A percentile compares a stretch with the other conserved stretches of the same genome.
Conservation (phyloP, 208 protist genomes). For the Trypanosoma rangeli region DNA sequence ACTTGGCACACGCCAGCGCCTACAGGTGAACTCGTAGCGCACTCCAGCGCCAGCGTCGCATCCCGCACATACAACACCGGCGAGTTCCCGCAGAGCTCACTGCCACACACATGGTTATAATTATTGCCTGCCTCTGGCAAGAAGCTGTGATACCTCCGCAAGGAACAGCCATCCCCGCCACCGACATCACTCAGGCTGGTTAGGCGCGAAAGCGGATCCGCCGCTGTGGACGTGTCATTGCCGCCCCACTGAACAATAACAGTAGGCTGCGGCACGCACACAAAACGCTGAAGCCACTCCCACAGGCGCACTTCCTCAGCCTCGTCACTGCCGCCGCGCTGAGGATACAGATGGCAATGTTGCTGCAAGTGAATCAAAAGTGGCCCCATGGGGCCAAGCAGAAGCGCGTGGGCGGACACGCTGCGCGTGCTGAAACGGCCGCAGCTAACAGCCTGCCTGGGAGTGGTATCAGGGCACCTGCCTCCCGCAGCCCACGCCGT, state of each 20-base stretch:
- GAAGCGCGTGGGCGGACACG: conserved; percentile 53
- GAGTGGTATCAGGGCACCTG: background rate
- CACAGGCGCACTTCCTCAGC: background rate
- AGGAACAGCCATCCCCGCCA: background rate
- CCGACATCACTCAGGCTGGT: background rate
- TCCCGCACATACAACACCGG: background rate
- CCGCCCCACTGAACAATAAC: conserved; percentile 3
- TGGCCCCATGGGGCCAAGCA: conserved; percentile 56
- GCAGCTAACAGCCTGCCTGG: conserved; percentile 38
- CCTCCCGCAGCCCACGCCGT: background rate
- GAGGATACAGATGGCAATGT: background rate
- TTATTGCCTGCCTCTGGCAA: background rate
- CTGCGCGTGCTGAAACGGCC: conserved; percentile 35
- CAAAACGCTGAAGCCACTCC: conserved; percentile 3
- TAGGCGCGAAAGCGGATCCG: background rate
- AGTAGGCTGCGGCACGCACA: conserved; percentile 6
- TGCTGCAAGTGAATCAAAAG: conserved; percentile 61
- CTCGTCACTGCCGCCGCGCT: background rate
- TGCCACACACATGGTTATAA: background rate
- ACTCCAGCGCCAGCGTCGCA: background rate
- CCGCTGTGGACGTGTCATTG: background rate
- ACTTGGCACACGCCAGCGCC: conserved; percentile 1
- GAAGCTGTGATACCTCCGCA: background rate
- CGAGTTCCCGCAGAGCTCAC: background rate
- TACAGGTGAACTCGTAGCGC: background rate